phyloP scores from a whole-genome alignment of 257 asterid genomes.

The Petrea volubilis region DNA sequence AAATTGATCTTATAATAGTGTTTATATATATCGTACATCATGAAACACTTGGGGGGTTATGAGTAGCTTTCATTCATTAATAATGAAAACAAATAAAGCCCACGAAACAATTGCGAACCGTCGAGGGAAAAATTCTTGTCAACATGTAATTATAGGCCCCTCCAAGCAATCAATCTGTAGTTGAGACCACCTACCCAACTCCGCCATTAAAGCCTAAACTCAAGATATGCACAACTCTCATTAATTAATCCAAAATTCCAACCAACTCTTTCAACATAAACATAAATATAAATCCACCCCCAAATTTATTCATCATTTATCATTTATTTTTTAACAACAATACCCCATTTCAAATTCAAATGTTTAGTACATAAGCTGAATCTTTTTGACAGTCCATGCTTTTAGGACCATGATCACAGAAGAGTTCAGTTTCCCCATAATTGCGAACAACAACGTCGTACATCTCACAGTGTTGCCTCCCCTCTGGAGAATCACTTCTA shows the following conservation, averaged over 20 bases:
- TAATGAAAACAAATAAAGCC: background rate
- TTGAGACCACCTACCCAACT: background rate
- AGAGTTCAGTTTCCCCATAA: conserved; percentile 46
- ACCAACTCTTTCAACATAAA: conserved; percentile 15
- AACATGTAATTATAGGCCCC: background rate
- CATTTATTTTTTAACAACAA: background rate
- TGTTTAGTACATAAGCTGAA: background rate
- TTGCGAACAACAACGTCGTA: conserved; percentile 14
- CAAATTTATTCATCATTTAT: background rate
- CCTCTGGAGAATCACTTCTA: conserved; percentile 44
- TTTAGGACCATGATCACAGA: conserved; percentile 24
- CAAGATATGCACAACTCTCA: background rate
- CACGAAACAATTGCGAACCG: too few relatives aligned
- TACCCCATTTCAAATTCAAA: background rate
- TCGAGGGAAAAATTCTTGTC: too few relatives aligned
- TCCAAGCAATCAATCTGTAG: background rate
- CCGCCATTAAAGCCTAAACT: conserved; percentile 11
- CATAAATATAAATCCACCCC: background rate
- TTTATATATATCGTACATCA: too few relatives aligned
- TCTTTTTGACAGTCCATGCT: background rate
- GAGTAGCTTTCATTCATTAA: conserved; percentile 17
- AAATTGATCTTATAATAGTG: too few relatives aligned
- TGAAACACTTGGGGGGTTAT: background rate
- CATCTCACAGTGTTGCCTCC: conserved; percentile 31
- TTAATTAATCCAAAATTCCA: conserved; percentile 3